Conservation (phyloP, 2,329 filamentous ascomycete genomes). For the Sporothrix sp. region DNA sequence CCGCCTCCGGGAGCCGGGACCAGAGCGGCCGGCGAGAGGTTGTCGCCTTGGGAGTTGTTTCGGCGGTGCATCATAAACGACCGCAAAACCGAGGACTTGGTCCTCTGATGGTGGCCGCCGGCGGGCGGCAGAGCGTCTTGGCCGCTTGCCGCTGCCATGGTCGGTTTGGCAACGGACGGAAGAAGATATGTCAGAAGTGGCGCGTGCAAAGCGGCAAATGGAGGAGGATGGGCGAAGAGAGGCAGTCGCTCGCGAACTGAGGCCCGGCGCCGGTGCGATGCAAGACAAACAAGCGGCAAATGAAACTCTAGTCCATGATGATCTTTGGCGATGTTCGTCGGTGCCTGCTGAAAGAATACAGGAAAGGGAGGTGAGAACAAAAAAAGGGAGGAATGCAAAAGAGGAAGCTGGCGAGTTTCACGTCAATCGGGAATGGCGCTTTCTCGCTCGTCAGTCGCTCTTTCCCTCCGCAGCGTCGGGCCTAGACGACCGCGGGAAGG, state of each 20-base stretch:
- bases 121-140: background rate
- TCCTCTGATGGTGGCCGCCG: conserved; percentile 28
- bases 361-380: background rate
- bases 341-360: background rate
- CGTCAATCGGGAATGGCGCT: background rate
- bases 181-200: too few species aligned
- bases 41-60: conserved; percentile 37
- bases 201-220: background rate
- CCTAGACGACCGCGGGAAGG: conserved; percentile 5
- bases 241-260: background rate
- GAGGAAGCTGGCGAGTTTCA: background rate
- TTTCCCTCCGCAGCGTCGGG: too few species aligned
- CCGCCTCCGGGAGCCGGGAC: background rate
- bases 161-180: background rate
- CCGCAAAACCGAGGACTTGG: conserved; percentile 41
- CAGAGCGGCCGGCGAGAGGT: conserved; percentile 23
- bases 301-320: background rate
- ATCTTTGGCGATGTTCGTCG: background rate
- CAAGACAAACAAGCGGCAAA: background rate
- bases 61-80: conserved; percentile 40
- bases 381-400: conserved; percentile 1
- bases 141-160: conserved; percentile 13
- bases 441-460: background rate
- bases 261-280: background rate
- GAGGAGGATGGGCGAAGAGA: background rate